Evolutionary conservation across 176 grass and related monocot species (phyloP).

Genomic region (Alloteropsis semialata): DNA sequence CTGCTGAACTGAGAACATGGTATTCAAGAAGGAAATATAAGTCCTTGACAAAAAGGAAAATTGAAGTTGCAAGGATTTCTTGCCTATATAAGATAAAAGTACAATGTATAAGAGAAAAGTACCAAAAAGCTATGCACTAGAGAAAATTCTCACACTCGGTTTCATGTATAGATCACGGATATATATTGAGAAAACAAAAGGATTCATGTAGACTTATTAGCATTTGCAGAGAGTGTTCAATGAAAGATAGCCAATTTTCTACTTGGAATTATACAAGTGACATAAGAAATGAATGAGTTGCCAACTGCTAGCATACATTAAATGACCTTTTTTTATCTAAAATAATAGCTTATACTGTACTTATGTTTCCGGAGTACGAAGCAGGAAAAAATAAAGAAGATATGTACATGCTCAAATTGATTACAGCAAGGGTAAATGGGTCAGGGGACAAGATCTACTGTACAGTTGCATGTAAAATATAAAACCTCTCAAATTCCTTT

Average conservation of each 20-base stretch:
- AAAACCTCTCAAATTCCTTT: conserved; percentile 23
- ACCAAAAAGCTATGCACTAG: background rate
- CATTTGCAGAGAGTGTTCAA: background rate
- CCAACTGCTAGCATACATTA: background rate
- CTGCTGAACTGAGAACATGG: conserved; percentile 70
- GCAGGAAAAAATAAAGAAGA: background rate
- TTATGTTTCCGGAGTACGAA: background rate
- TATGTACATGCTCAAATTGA: conserved; percentile 2
- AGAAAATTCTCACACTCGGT: background rate
- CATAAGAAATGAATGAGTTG: conserved; percentile 5
- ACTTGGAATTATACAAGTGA: conserved; percentile 4
- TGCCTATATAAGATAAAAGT: background rate
- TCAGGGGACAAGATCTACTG: conserved; percentile 50
- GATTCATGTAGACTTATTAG: background rate
- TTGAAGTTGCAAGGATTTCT: background rate
- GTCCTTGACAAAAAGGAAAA: background rate
- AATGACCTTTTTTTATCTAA: background rate
- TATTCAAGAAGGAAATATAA: background rate
- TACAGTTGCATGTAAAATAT: conserved; percentile 34
- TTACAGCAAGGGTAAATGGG: conserved; percentile 21
- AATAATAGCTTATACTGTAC: background rate
- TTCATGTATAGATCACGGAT: background rate
- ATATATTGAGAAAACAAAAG: background rate
- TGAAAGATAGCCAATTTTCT: background rate
- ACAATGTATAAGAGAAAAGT: background rate